Evolutionary conservation across 768 basidiomycete genomes (phyloP).

Genomic region (Myochromella boudieri): DNA sequence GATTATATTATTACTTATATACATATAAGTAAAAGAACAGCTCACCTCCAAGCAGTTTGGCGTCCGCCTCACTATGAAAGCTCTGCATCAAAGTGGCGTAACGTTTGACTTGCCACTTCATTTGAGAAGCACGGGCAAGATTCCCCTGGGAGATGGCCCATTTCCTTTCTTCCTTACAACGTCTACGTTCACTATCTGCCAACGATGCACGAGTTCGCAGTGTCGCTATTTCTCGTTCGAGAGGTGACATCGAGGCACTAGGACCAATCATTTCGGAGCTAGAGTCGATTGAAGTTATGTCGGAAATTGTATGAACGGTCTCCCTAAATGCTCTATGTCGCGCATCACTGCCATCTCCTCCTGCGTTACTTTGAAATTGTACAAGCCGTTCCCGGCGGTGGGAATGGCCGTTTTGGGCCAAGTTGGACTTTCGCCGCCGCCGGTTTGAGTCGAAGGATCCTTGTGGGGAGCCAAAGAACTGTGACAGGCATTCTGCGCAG

Average conservation of each 20-base stretch:
- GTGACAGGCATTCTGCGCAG: constrained; percentile 69
- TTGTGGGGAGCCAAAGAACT: constrained; percentile 55
- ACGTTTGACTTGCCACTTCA: constrained; percentile 82
- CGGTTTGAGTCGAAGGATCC: constrained; percentile 27
- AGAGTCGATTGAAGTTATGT: constrained; percentile 71
- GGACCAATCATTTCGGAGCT: constrained; percentile 65
- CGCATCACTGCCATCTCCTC: constrained; percentile 33
- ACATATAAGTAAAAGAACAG: background rate
- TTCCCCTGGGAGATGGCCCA: constrained; percentile 86
- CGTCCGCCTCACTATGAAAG: constrained; percentile 76
- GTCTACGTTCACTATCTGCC: constrained; percentile 79
- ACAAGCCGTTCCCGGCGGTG: constrained; percentile 39
- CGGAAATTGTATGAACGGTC: constrained; percentile 38
- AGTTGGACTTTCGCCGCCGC: constrained; percentile 30
- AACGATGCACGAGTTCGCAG: constrained; percentile 76
- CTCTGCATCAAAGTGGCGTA: constrained; percentile 80
- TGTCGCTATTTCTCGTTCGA: constrained; percentile 73
- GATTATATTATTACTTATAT: background rate
- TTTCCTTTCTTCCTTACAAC: constrained; percentile 83
- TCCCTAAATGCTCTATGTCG: constrained; percentile 22
- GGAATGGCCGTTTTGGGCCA: constrained; percentile 16
- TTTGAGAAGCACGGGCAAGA: constrained; percentile 67
- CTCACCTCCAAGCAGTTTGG: constrained; percentile 64
- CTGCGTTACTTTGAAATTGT: constrained; percentile 45
- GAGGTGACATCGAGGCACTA: constrained; percentile 54